Conservation (phyloP, 192 early-diverging fungal genomes). For the Coemansia asiatica region DNA sequence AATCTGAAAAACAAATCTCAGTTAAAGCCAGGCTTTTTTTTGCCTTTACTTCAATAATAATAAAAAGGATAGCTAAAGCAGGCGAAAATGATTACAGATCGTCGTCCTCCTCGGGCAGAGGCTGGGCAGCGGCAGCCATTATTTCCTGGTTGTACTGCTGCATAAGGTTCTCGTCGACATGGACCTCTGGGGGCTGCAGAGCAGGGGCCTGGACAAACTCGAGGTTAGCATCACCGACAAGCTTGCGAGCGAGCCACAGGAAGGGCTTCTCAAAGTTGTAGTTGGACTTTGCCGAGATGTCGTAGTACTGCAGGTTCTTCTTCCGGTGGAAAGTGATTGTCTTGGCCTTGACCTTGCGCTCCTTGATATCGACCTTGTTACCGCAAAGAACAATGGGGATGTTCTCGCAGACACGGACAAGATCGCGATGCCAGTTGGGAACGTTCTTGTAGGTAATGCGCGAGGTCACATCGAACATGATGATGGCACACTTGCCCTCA, state of each 20-base stretch:
- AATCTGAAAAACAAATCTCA: no score
- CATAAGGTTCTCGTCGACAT: conserved; percentile 76
- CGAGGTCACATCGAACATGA: conserved; percentile 99
- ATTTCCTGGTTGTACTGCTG: conserved; percentile 81
- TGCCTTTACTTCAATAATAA: not conserved
- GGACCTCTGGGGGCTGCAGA: conserved; percentile 91
- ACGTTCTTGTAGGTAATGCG: conserved; percentile 99
- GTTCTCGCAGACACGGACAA: conserved; percentile 99
- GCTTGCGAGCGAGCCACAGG: conserved; percentile 98
- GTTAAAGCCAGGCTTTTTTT: not conserved
- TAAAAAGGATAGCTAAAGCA: not conserved
- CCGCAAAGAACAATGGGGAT: conserved; percentile 99
- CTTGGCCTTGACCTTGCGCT: conserved; percentile 99
- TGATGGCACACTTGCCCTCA: conserved; percentile 98
- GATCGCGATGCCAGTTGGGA: conserved; percentile 99
- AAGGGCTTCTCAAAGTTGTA: conserved; percentile 99
- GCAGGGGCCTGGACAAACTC: conserved; percentile 98
- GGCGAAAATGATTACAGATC: conserved; percentile 52
- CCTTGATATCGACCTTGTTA: conserved; percentile 99
- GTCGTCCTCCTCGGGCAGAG: conserved; percentile 84
- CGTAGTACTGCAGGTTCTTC: conserved; percentile 99
- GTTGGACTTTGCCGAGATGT: conserved; percentile 99
- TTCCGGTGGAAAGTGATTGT: conserved; percentile 99
- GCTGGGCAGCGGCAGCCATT: conserved; percentile 70
- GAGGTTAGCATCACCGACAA: conserved; percentile 89